Conservation (phyloP, 495 filamentous ascomycete species). For the Apiosordaria backusii region DNA sequence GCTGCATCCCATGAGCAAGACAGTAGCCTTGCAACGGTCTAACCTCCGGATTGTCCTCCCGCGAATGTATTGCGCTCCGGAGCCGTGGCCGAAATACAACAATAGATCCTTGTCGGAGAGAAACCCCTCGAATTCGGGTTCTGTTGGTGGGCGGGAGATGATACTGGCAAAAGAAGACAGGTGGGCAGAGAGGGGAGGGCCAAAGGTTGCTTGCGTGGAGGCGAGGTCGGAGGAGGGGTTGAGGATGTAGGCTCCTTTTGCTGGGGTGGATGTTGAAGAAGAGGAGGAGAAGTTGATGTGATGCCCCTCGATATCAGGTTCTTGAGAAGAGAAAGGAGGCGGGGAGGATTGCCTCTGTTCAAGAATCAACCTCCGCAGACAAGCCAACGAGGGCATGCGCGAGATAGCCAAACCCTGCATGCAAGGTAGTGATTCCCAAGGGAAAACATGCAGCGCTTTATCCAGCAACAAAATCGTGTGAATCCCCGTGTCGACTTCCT, state of each 20-base stretch:
- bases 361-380: conserved; percentile 56
- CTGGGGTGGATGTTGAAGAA: no score
- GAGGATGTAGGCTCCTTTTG: conserved; percentile 76
- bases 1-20: conserved; percentile 90
- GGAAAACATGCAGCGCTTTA: conserved; percentile 82
- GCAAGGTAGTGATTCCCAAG: conserved; percentile 93
- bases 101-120: conserved; percentile 63
- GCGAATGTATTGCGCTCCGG: conserved; percentile 90
- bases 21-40: conserved; percentile 61
- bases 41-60: conserved; percentile 73
- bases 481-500: conserved; percentile 35
- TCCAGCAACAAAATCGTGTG: conserved; percentile 94
- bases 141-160: conserved; percentile 63
- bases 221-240: conserved; percentile 81
- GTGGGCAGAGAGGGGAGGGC: conserved; percentile 54
- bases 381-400: conserved; percentile 76
- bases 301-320: conserved; percentile 39
- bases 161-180: conserved; percentile 57
- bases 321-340: no score
- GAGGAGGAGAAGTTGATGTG: conserved; percentile 50
- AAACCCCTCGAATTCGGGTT: conserved; percentile 66
- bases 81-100: conserved; percentile 94
- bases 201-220: conserved; percentile 73
- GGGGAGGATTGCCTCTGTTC: conserved; percentile 32
- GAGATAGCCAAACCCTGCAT: conserved; percentile 75